Percentiles rank a stretch among this genome's conserved stretches.
Conservation (phyloP, 192 early-diverging fungal species). For the Paraglomus occultum region DNA sequence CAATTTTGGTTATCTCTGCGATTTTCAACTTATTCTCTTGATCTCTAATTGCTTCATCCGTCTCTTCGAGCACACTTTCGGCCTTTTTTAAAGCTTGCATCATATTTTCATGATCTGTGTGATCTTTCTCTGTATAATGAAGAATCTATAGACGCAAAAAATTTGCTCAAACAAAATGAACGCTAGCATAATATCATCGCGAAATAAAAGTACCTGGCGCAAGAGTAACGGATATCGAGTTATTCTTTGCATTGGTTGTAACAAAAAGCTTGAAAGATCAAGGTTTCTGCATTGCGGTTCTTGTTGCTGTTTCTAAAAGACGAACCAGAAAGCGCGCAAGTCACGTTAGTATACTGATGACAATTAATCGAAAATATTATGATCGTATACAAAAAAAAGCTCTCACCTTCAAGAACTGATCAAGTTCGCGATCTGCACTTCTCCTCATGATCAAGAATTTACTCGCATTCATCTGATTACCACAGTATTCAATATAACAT, state of each 20-base stretch:
- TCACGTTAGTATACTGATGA: not conserved
- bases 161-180: not conserved
- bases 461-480: conserved; percentile 61
- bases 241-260: conserved; percentile 92
- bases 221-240: conserved; percentile 91
- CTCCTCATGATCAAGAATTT: conserved; percentile 57
- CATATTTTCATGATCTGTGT: conserved; percentile 77
- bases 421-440: conserved; percentile 49
- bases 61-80: conserved; percentile 65
- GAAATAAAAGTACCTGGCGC: conserved; percentile 51
- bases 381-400: not conserved
- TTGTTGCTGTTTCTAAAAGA: conserved; percentile 48
- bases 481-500: conserved; percentile 65
- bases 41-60: conserved; percentile 80
- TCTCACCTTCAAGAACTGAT: conserved; percentile 63
- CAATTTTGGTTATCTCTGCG: conserved; percentile 50
- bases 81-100: conserved; percentile 66
- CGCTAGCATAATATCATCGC: not conserved
- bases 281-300: conserved; percentile 65
- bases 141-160: conserved; percentile 54
- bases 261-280: conserved; percentile 75
- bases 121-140: conserved; percentile 64
- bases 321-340: not conserved
- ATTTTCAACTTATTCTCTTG: conserved; percentile 55
- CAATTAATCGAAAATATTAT: conserved; percentile 15